Evolutionary conservation across 1,139 yeast genomes (phyloP).

Genomic region (Geotrichum candidum): DNA sequence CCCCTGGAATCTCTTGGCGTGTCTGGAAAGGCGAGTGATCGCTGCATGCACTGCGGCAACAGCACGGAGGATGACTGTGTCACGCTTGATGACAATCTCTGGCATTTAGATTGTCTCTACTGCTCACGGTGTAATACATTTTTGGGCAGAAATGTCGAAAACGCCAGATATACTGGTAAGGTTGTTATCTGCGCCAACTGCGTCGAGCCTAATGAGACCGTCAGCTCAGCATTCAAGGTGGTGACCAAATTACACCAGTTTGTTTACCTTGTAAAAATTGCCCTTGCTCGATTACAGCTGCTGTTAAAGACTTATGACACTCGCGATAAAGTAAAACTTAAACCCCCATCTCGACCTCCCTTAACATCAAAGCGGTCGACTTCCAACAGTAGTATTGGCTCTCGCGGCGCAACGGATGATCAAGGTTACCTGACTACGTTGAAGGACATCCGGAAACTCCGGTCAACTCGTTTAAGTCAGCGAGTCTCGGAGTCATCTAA

Average conservation of each 20-base stretch:
- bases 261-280: slow-evolving; percentile 72
- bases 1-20: slow-evolving; percentile 47
- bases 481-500: slow-evolving; percentile 53
- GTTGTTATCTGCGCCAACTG: slow-evolving; percentile 53
- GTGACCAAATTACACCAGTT: slow-evolving; percentile 70
- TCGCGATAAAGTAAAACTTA: slow-evolving; percentile 19
- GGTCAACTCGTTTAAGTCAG: slow-evolving; percentile 69
- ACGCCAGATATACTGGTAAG: slow-evolving; percentile 40
- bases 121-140: slow-evolving; percentile 41
- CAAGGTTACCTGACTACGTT: slow-evolving; percentile 62
- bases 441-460: slow-evolving; percentile 68
- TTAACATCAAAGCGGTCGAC: slow-evolving; percentile 36
- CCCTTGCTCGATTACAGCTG: slow-evolving; percentile 68
- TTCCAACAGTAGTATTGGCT: slow-evolving; percentile 20
- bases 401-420: slow-evolving; percentile 30
- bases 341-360: background rate
- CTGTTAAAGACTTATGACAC: slow-evolving; percentile 50
- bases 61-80: slow-evolving; percentile 82
- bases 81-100: slow-evolving; percentile 55
- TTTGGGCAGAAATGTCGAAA: slow-evolving; percentile 30
- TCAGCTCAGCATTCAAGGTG: slow-evolving; percentile 49
- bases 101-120: slow-evolving; percentile 73
- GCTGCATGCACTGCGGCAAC: slow-evolving; percentile 62
- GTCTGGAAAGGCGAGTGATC: slow-evolving; percentile 67
- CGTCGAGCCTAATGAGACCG: slow-evolving; percentile 42